Base-by-base conservation (phyloP, 2,329 filamentous ascomycete genomes). In the Lecanosticta acicola region DNA sequence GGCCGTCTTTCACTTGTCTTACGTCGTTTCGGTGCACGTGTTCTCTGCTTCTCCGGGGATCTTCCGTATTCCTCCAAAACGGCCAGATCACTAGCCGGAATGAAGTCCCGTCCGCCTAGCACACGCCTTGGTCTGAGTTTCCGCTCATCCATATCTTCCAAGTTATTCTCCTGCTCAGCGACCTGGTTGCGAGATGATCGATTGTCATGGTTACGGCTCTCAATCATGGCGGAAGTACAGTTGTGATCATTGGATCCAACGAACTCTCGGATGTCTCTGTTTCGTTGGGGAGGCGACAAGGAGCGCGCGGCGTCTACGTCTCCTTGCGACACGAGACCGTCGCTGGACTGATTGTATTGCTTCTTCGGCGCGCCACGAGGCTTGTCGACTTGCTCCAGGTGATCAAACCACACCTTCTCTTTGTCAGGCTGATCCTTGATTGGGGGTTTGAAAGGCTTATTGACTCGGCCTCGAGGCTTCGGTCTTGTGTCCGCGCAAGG, bases 211-310 rank as follows among this genome's bases (percentile, higher is more conserved):
- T 56, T 49, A 0, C 53, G 50, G 3, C 41, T 14, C 39, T 55
- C 55, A 16, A 58, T 46, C 41, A 55, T 48, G 9, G 43, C 34
- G 2, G 42, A 43, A 13, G 49, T 39, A 9, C 41, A 43, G 10
- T 43, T 41, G 7, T 32, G 20, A 4, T 37, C 18, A 16, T 20
- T n/a, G 1, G 33, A 19, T 10, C 43, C 53, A 5, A 59, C 50
- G 29, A 59, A 66, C 3, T 62, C 57, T 26, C 62, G 51, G 33
- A 66, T 65, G 45, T 65, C 62, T 29, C 54, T 55, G 45, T 64
- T 63, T 7, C 50, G 47, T 13, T 35, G 49, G 33, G 58, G 61
- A 24, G 50, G 54, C 10, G 55, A 60, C 34, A 60, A 37, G 20
- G 48, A 43, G 16, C 47, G 50, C 3, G 60, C 41, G 32, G 59